Percentiles rank a stretch among this genome's conserved stretches.
Evolutionary conservation across 768 basidiomycete genomes (phyloP).

Genomic region (Boletales sp.): DNA sequence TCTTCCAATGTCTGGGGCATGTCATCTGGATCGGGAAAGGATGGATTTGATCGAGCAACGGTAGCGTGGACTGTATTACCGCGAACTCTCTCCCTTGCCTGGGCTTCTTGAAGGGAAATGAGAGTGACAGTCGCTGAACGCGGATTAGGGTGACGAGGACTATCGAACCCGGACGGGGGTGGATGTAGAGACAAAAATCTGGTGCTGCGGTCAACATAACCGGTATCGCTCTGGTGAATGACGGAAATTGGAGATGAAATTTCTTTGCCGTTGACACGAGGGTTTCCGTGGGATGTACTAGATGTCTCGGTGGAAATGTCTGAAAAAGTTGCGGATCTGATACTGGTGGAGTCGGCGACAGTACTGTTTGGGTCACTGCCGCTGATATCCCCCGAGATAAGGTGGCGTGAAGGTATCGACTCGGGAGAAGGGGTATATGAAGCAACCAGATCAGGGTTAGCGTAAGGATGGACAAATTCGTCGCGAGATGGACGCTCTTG

Average conservation of each 20-base stretch:
- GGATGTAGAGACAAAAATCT: constrained; percentile 33
- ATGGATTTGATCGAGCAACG: constrained; percentile 21
- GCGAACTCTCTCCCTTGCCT: constrained; percentile 60
- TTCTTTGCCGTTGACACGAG: constrained; percentile 42
- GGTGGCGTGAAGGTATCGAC: constrained; percentile 25
- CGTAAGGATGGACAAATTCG: constrained; percentile 66
- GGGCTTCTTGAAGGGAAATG: constrained; percentile 76
- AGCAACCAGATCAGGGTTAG: constrained; percentile 66
- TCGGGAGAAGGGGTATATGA: constrained; percentile 32
- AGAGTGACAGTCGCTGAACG: constrained; percentile 55
- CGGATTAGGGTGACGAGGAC: constrained; percentile 51
- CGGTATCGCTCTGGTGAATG: constrained; percentile 24
- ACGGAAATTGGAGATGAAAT: constrained; percentile 56
- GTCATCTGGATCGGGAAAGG: constrained; percentile 34
- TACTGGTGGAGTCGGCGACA: constrained; percentile 43
- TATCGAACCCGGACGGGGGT: constrained; percentile 28
- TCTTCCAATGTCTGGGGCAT: constrained; percentile 19
- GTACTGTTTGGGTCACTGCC: constrained; percentile 53
- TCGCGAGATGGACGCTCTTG: constrained; percentile 34
- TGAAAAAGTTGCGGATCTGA: constrained; percentile 34
- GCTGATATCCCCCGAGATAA: constrained; percentile 31
- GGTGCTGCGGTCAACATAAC: constrained; percentile 28
- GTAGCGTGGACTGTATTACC: constrained; percentile 39
- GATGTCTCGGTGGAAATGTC: constrained; percentile 35
- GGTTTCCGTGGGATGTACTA: constrained; percentile 13